Percentiles rank a stretch among this genome's conserved stretches.
Conservation (phyloP, 805 yeast genomes). For the Pichia ethanolica region DNA sequence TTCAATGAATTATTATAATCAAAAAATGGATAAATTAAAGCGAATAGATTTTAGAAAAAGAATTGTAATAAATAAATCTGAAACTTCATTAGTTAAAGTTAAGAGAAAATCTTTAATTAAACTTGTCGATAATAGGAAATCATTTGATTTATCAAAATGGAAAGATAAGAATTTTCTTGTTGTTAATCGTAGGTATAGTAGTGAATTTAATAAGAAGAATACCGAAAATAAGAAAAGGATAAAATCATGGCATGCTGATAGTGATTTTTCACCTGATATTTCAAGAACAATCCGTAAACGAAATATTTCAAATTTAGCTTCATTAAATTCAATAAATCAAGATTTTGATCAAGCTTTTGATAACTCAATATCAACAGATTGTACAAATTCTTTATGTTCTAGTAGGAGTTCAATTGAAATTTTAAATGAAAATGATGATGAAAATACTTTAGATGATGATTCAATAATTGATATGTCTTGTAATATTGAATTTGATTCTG, state of each 20-base stretch:
- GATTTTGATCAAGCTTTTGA: too few relatives aligned
- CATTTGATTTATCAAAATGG: slow-evolving; percentile 2
- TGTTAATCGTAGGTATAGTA: background rate
- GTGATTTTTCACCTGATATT: background rate
- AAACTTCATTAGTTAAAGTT: background rate
- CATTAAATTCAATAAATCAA: too few relatives aligned
- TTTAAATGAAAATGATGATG: too few relatives aligned
- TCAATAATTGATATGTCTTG: slow-evolving; percentile 2
- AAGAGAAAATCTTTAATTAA: background rate
- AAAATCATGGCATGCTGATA: slow-evolving; percentile 5
- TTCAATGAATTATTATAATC: too few relatives aligned
- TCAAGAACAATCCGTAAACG: too few relatives aligned
- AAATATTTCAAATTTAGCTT: too few relatives aligned
- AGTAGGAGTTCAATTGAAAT: too few relatives aligned
- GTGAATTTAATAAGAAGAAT: background rate
- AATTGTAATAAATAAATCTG: too few relatives aligned
- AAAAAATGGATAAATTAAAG: too few relatives aligned
- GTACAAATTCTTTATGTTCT: too few relatives aligned
- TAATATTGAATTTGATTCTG: background rate
- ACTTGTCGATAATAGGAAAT: background rate
- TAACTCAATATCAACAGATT: too few relatives aligned
- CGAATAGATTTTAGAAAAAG: too few relatives aligned
- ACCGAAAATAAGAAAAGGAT: background rate
- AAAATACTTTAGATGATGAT: background rate
- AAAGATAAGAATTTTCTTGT: background rate